phyloP scores from a whole-genome alignment of 2,329 filamentous ascomycete species.

The Ilyonectria mors-panacis region DNA sequence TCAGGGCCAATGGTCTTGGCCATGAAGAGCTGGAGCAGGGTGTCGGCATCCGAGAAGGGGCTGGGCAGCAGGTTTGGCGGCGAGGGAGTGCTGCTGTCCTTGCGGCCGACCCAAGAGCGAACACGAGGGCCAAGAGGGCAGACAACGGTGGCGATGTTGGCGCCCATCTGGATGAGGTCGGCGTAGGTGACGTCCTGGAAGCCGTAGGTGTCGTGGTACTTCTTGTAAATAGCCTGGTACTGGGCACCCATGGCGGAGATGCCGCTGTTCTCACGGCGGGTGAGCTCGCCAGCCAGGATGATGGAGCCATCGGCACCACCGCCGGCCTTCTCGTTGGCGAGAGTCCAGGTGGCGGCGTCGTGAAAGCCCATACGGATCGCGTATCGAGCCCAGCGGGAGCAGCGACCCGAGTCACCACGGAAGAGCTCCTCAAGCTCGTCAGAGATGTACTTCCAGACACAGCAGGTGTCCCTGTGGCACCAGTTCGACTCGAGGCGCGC shows the following conservation, averaged over 20 bases:
- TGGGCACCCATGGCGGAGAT: conserved; percentile 60
- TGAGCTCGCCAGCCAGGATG: conserved; percentile 57
- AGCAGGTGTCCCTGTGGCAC: conserved; percentile 59
- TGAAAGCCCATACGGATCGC: conserved; percentile 65
- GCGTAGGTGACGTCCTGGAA: conserved; percentile 62
- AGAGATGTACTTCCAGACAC: conserved; percentile 61
- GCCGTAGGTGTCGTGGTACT: conserved; percentile 54
- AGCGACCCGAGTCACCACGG: conserved; percentile 56
- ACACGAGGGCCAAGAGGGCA: conserved; percentile 63
- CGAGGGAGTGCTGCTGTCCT: conserved; percentile 58
- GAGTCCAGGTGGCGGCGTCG: conserved; percentile 62
- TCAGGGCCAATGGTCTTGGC: conserved; percentile 67
- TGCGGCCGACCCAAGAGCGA: conserved; percentile 66
- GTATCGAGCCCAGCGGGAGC: conserved; percentile 60
- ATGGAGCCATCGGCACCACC: conserved; percentile 65
- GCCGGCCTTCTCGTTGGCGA: conserved; percentile 47
- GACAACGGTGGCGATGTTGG: conserved; percentile 64
- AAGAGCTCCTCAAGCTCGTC: conserved; percentile 57
- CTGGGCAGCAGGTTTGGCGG: conserved; percentile 61
- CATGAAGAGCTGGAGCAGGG: conserved; percentile 63
- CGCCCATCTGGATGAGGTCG: conserved; percentile 69
- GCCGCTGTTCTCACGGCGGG: conserved; percentile 61
- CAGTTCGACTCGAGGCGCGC: conserved; percentile 41
- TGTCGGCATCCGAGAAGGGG: conserved; percentile 60
- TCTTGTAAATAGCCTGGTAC: conserved; percentile 57